Evolutionary conservation across 495 filamentous ascomycete species (phyloP).

Genomic region (Penicillium mononematosum): DNA sequence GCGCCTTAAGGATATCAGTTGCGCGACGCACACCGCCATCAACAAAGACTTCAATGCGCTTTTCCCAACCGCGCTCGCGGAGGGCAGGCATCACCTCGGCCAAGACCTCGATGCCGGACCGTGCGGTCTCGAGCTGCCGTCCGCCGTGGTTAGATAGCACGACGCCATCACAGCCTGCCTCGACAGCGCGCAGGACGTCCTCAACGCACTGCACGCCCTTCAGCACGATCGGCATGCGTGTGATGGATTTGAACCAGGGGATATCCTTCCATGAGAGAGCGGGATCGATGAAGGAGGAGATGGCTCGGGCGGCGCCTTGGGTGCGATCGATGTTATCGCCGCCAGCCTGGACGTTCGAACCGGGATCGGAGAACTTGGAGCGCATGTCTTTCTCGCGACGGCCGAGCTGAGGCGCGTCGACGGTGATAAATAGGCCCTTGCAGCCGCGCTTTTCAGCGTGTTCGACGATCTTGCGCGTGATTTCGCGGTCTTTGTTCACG

Average conservation of each 20-base stretch:
- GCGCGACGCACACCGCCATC: constrained; percentile 89
- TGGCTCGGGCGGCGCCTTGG: constrained; percentile 89
- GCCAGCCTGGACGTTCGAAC: constrained; percentile 74
- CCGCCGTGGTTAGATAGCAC: constrained; percentile 97
- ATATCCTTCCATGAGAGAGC: constrained; percentile 88
- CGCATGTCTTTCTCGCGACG: constrained; percentile 96
- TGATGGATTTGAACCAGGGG: constrained; percentile 89
- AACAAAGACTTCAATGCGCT: constrained; percentile 84
- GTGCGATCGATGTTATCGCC: constrained; percentile 72
- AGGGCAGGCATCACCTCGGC: constrained; percentile 96
- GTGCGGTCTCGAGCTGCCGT: constrained; percentile 91
- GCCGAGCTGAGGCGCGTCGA: constrained; percentile 94
- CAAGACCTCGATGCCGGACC: constrained; percentile 87
- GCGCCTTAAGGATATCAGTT: constrained; percentile 94
- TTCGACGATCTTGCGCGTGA: constrained; percentile 85
- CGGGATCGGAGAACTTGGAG: constrained; percentile 82
- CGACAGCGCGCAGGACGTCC: constrained; percentile 83
- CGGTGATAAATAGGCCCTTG: constrained; percentile 96
- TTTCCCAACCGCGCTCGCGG: constrained; percentile 74
- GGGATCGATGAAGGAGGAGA: constrained; percentile 95
- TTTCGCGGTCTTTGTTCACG: constrained; percentile 92
- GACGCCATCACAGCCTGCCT: constrained; percentile 82
- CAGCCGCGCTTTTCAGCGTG: constrained; percentile 92
- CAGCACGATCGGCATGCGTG: constrained; percentile 93
- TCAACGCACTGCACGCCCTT: constrained; percentile 97